phyloP scores from a whole-genome alignment of 352 stramenopile genomes.

The Albugo candida region DNA sequence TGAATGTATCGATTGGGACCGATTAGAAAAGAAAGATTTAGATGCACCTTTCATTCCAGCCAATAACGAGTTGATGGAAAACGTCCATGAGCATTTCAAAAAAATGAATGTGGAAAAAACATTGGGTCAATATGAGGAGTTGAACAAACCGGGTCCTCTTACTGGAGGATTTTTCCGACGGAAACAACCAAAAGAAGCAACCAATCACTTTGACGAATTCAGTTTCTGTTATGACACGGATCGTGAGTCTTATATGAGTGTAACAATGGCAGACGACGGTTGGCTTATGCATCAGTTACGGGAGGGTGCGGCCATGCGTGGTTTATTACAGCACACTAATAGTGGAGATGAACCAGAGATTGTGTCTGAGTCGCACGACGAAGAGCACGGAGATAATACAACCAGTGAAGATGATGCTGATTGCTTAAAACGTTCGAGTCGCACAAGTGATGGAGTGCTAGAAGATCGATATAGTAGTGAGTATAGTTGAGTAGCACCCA shows the following conservation, averaged over 20 bases:
- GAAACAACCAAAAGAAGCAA: conserved; percentile 8
- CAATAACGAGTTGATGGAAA: conserved; percentile 62
- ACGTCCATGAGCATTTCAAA: conserved; percentile 74
- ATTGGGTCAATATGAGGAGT: conserved; percentile 8
- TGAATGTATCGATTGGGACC: conserved; percentile 37
- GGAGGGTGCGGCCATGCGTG: conserved; percentile 20
- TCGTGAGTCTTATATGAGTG: conserved; percentile 19
- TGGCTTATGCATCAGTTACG: conserved; percentile 66
- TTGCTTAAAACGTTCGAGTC: too few relatives aligned
- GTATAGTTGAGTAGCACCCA: too few relatives aligned
- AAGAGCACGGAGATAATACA: too few relatives aligned
- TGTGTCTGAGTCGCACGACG: too few relatives aligned
- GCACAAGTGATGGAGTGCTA: too few relatives aligned
- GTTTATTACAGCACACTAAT: too few relatives aligned
- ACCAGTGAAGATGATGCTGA: too few relatives aligned
- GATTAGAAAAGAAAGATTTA: conserved; percentile 60
- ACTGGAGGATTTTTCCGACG: too few relatives aligned
- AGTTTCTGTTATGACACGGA: conserved; percentile 72
- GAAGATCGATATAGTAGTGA: too few relatives aligned
- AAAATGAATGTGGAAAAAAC: conserved; percentile 80
- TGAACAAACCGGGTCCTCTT: too few relatives aligned
- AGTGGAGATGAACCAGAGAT: too few relatives aligned
- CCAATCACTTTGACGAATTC: conserved; percentile 77
- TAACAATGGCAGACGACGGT: conserved; percentile 51
- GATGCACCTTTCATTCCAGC: conserved; percentile 62